Conservation (phyloP, 2,329 filamentous ascomycete species). For the Exophiala dermatitidis region DNA sequence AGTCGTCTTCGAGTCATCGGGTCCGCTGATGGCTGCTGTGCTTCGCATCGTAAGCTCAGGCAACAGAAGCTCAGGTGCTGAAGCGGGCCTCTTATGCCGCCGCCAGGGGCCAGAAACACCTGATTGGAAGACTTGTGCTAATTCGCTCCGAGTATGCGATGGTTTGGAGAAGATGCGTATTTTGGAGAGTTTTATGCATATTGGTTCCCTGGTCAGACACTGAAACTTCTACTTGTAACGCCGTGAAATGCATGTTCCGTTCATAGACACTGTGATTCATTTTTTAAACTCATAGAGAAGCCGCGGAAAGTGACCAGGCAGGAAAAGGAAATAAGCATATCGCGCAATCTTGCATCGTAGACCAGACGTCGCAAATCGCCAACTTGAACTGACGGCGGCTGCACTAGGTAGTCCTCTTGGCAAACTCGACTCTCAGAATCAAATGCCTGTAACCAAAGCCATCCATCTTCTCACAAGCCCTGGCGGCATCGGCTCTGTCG, state of each 20-base stretch:
- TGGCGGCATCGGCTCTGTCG: constrained; percentile 80
- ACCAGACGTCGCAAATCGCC: too few relatives aligned
- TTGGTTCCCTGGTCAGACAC: not conserved
- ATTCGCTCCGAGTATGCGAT: too few relatives aligned
- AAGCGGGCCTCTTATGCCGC: too few relatives aligned
- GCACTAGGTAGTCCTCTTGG: constrained; percentile 35
- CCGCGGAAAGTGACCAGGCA: not conserved
- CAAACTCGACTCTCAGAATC: constrained; percentile 48
- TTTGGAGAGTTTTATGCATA: not conserved
- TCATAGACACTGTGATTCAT: not conserved
- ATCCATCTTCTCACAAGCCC: constrained; percentile 96
- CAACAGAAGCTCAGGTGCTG: too few relatives aligned
- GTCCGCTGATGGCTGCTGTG: not conserved
- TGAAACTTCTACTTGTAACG: not conserved
- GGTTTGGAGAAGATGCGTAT: too few relatives aligned
- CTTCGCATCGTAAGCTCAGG: not conserved
- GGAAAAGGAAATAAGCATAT: too few relatives aligned
- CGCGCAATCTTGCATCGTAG: too few relatives aligned
- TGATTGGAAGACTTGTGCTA: too few relatives aligned
- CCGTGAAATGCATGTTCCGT: not conserved
- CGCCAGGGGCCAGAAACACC: too few relatives aligned
- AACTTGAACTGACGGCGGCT: not conserved
- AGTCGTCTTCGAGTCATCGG: not conserved
- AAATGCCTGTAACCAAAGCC: constrained; percentile 58
- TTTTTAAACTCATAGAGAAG: not conserved